phyloP scores from a whole-genome alignment of 495 filamentous ascomycete species.

The Podospora sp. region DNA sequence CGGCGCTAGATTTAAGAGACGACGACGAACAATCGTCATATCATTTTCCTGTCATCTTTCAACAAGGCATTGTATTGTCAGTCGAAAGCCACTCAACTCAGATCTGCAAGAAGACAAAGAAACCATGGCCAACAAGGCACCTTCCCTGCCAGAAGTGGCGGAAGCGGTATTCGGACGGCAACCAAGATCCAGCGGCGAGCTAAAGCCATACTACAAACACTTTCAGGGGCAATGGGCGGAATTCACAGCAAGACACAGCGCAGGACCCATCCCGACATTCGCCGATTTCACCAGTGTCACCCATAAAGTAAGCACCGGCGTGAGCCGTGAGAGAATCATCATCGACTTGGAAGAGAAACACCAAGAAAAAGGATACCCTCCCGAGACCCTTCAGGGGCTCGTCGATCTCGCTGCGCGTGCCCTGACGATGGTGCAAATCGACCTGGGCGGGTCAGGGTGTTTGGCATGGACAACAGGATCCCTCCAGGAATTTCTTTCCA shows the following conservation, averaged over 20 bases:
- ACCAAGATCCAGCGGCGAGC: neutral
- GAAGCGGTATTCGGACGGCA: neutral
- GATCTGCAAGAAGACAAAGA: neutral
- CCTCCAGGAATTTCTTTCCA: neutral
- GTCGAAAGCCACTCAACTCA: neutral
- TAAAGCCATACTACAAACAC: neutral
- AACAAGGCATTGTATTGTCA: no score
- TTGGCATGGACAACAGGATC: neutral
- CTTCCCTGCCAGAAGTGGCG: neutral
- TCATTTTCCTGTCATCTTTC: no score
- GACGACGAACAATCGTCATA: neutral
- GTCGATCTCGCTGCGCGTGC: neutral
- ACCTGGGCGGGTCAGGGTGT: neutral
- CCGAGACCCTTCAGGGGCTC: neutral
- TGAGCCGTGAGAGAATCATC: neutral
- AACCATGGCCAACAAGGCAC: neutral
- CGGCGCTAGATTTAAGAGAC: neutral
- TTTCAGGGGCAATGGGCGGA: neutral
- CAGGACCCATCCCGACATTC: neutral
- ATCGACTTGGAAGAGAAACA: neutral
- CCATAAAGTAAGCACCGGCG: neutral
- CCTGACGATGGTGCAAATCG: neutral
- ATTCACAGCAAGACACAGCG: neutral
- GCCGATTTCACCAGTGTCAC: neutral
- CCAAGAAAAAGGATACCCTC: neutral